Evolutionary conservation across 2,329 filamentous ascomycete genomes (phyloP).

Genomic region (Phaeophleospora eucalypticola): DNA sequence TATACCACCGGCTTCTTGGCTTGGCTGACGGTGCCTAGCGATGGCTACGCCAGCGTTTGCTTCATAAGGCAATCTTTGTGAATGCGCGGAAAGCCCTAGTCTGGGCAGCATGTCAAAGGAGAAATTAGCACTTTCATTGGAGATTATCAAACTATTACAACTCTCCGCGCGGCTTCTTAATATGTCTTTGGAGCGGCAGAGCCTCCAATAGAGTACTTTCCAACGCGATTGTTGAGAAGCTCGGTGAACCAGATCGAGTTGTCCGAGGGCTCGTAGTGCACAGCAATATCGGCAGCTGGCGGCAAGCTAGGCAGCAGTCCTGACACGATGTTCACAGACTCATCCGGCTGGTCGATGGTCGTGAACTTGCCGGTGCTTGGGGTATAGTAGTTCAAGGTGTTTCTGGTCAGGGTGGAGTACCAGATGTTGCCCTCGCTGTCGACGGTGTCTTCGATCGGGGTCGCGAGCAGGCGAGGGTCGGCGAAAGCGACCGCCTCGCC

Average conservation of each 20-base stretch:
- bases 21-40: too few species aligned
- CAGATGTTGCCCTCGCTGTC: conserved; percentile 21
- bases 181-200: too few species aligned
- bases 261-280: conserved; percentile 17
- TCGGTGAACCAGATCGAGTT: conserved; percentile 21
- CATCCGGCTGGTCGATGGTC: conserved; percentile 15
- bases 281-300: conserved; percentile 17
- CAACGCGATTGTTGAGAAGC: conserved; percentile 17
- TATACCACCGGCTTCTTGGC: too few species aligned
- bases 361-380: conserved; percentile 18
- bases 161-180: too few species aligned
- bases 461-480: conserved; percentile 17
- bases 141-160: too few species aligned
- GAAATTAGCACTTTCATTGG: not conserved
- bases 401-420: conserved; percentile 17
- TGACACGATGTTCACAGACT: conserved; percentile 9
- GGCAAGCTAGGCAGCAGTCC: conserved; percentile 16
- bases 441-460: conserved; percentile 18
- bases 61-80: too few species aligned
- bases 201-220: too few species aligned
- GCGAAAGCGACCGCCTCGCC: conserved; percentile 13
- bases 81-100: too few species aligned
- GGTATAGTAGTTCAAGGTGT: conserved; percentile 20
- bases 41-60: too few species aligned
- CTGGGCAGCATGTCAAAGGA: too few species aligned